phyloP scores from a whole-genome alignment of 305 asterid species.

The Striga hermonthica region DNA sequence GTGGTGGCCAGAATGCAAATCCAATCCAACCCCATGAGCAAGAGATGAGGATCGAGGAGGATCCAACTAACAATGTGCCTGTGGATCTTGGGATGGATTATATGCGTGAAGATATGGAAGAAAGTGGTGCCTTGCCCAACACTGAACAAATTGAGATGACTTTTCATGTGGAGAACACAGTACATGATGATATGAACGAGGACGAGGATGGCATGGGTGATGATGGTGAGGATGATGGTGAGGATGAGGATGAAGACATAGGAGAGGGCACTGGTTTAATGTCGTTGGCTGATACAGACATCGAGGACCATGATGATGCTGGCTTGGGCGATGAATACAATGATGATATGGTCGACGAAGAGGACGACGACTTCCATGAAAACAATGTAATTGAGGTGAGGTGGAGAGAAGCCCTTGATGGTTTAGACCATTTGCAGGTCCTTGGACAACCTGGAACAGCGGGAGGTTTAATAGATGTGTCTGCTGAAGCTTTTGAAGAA shows the following conservation, averaged over 20 bases:
- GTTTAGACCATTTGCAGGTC: constrained; percentile 93
- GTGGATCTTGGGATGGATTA: constrained; percentile 76
- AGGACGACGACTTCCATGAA: constrained; percentile 96
- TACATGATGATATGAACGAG: constrained; percentile 82
- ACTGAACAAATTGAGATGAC: constrained; percentile 76
- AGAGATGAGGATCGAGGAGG: constrained; percentile 80
- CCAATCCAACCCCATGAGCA: constrained; percentile 53
- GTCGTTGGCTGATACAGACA: constrained; percentile 99
- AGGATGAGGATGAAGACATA: constrained; percentile 94
- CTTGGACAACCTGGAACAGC: constrained; percentile 90
- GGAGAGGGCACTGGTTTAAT: constrained; percentile 89
- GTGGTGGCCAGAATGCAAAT: constrained; percentile 46
- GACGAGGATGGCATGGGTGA: constrained; percentile 98
- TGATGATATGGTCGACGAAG: constrained; percentile 99
- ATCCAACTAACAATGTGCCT: constrained; percentile 53
- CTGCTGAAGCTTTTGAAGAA: constrained; percentile 97
- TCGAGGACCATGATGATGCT: constrained; percentile 92
- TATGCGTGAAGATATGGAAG: constrained; percentile 89
- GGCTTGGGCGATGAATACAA: constrained; percentile 91
- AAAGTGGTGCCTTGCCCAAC: constrained; percentile 56
- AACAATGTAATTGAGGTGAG: constrained; percentile 97
- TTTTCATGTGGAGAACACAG: constrained; percentile 86
- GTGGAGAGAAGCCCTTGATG: constrained; percentile 99
- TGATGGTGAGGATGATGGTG: constrained; percentile 72
- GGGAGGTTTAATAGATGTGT: constrained; percentile 83